phyloP scores from a whole-genome alignment of 2,329 filamentous ascomycete genomes.

The Penicillium sclerotiorum region DNA sequence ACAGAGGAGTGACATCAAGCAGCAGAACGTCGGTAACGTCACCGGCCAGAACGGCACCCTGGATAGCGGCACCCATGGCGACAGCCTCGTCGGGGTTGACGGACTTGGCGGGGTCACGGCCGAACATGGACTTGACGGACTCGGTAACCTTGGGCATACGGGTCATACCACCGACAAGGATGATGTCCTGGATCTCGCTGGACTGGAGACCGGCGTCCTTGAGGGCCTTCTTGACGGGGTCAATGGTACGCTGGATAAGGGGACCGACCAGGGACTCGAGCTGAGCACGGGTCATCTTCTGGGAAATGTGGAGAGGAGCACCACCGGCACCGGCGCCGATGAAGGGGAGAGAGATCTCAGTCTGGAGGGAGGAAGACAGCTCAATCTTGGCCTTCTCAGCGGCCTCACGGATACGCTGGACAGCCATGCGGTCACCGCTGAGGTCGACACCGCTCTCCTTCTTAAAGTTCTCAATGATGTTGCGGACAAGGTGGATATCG shows the following conservation, averaged over 20 bases:
- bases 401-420: constrained; percentile 97
- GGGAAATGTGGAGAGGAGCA: constrained; percentile 98
- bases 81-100: constrained; percentile 99
- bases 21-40: constrained; percentile 95
- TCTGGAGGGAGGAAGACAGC: constrained; percentile 90
- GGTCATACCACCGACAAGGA: constrained; percentile 98
- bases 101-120: constrained; percentile 93
- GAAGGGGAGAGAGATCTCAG: constrained; percentile 98
- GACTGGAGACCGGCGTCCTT: constrained; percentile 91
- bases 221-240: constrained; percentile 92
- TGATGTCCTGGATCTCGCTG: constrained; percentile 96
- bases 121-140: constrained; percentile 95
- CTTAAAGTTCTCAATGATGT: constrained; percentile 95
- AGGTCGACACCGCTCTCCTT: constrained; percentile 91
- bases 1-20: constrained; percentile 92
- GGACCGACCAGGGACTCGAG: constrained; percentile 92
- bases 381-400: constrained; percentile 99
- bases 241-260: constrained; percentile 81
- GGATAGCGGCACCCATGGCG: constrained; percentile 94
- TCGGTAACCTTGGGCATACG: constrained; percentile 98
- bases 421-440: constrained; percentile 91
- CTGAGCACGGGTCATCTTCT: constrained; percentile 87
- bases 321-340: constrained; percentile 95
- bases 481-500: constrained; percentile 89
- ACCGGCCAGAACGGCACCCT: constrained; percentile 94